phyloP scores from a whole-genome alignment of 2,329 filamentous ascomycete species.

The Byssothecium circinans region DNA sequence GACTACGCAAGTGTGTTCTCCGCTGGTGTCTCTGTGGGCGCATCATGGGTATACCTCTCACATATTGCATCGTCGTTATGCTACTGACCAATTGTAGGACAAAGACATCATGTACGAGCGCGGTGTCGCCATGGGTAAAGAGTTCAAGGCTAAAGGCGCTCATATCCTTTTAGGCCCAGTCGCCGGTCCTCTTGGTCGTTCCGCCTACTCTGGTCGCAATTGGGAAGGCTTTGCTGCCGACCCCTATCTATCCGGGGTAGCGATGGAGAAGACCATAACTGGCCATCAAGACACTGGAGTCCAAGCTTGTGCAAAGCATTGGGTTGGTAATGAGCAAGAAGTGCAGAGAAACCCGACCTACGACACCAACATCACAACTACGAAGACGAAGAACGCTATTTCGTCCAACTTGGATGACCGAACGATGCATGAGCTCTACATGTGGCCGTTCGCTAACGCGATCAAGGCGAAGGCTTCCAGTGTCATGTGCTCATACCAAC shows the following conservation, averaged over 20 bases:
- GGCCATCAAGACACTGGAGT: constrained; percentile 48
- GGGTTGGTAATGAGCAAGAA: constrained; percentile 64
- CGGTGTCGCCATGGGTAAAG: constrained; percentile 35
- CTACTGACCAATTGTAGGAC: constrained; percentile 19
- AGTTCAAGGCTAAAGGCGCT: constrained; percentile 38
- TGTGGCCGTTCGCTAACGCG: constrained; percentile 59
- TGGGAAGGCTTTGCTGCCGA: constrained; percentile 50
- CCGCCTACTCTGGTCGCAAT: constrained; percentile 43
- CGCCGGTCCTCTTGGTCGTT: constrained; percentile 46
- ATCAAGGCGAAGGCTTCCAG: constrained; percentile 59
- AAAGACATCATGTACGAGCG: constrained; percentile 37
- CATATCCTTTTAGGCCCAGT: constrained; percentile 56
- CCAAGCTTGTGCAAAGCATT: constrained; percentile 53
- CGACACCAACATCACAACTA: constrained; percentile 28
- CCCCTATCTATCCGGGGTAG: constrained; percentile 46
- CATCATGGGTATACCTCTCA: constrained; percentile 34
- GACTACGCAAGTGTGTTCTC: constrained; percentile 41
- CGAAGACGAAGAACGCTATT: constrained; percentile 52
- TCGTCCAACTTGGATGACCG: constrained; percentile 65
- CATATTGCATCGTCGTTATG: not conserved
- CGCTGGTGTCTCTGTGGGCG: constrained; percentile 41
- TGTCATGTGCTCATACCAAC: constrained; percentile 60
- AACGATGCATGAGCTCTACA: constrained; percentile 59
- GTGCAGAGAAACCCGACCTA: constrained; percentile 39
- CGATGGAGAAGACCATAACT: constrained; percentile 40